Evolutionary conservation across 768 basidiomycete genomes (phyloP).

Genomic region (Cubamyces lactineus): DNA sequence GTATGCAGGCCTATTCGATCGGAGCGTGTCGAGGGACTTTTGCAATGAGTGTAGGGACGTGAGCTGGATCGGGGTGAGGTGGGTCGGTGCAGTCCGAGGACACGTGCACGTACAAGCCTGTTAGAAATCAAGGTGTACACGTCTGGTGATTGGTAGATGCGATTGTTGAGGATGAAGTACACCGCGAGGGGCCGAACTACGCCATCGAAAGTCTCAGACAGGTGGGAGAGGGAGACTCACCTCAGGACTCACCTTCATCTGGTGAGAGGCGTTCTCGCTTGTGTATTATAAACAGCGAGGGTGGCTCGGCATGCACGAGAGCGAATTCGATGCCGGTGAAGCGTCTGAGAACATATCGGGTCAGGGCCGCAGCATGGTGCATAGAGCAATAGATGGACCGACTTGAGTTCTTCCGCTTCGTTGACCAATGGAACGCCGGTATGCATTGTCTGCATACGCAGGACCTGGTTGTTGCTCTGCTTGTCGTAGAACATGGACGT

Average conservation of each 20-base stretch:
- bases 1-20: conserved; percentile 76
- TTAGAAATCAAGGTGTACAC: conserved; percentile 84
- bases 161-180: conserved; percentile 88
- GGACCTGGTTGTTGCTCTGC: conserved; percentile 88
- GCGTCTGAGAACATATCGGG: conserved; percentile 50
- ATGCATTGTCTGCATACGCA: conserved; percentile 93
- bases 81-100: background rate
- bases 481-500: conserved; percentile 94
- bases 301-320: conserved; percentile 78
- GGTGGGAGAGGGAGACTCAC: conserved; percentile 14
- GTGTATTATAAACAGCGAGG: conserved; percentile 85
- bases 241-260: conserved; percentile 65
- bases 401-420: conserved; percentile 88
- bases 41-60: conserved; percentile 73
- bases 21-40: conserved; percentile 74
- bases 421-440: conserved; percentile 76
- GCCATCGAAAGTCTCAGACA: conserved; percentile 5
- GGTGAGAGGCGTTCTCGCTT: conserved; percentile 85
- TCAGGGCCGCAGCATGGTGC: conserved; percentile 15
- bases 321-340: conserved; percentile 90
- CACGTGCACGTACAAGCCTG: conserved; percentile 59
- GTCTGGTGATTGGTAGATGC: conserved; percentile 88
- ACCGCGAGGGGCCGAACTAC: conserved; percentile 77
- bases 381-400: conserved; percentile 11
- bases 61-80: conserved; percentile 45